These are phyloP conservation scores for Beauveria varroae DNA, from an alignment of 2,329 filamentous ascomycete species.

Conservation along the genomic window DNA sequence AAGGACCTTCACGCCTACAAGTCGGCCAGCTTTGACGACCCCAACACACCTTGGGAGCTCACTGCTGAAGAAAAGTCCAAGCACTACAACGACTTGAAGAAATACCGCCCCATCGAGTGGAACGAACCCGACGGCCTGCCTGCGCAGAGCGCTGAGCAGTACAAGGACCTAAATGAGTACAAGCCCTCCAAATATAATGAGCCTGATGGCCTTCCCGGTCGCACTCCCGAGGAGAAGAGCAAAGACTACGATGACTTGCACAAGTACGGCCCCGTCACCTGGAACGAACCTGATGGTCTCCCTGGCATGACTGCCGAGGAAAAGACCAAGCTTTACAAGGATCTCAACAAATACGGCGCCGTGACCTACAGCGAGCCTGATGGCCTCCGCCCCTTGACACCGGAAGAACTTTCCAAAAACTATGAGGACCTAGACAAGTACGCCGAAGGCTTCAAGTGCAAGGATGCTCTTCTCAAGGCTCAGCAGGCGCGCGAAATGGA, in stretches of 20 bases:
- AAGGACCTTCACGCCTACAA: conserved; percentile 29
- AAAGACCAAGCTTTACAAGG: conserved; percentile 28
- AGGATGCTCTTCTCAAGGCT: conserved; percentile 22
- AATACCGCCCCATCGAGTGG: conserved; percentile 20
- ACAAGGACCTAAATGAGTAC: conserved; percentile 23
- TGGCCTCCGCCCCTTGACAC: conserved; percentile 21
- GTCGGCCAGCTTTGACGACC: conserved; percentile 21
- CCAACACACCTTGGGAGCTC: conserved; percentile 18
- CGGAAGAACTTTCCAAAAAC: conserved; percentile 27
- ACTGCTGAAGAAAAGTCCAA: conserved; percentile 21
- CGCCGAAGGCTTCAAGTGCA: conserved; percentile 25
- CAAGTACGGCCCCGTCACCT: conserved; percentile 20
- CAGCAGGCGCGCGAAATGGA: conserved; percentile 23
- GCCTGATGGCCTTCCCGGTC: conserved; percentile 17
- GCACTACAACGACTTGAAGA: conserved; percentile 21
- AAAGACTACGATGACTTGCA: conserved; percentile 28
- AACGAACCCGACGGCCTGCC: conserved; percentile 15
- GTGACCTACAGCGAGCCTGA: conserved; percentile 25
- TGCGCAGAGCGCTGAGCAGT: conserved; percentile 15
- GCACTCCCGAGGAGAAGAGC: conserved; percentile 19
- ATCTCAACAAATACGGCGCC: conserved; percentile 26
- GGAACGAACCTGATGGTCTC: conserved; percentile 22
- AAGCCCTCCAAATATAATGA: conserved; percentile 22
- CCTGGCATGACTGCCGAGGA: conserved; percentile 23
- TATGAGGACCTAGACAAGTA: conserved; percentile 37